Conservation (phyloP, 371 early-diverging fungal species). For the Encephalitozoon hellem region DNA sequence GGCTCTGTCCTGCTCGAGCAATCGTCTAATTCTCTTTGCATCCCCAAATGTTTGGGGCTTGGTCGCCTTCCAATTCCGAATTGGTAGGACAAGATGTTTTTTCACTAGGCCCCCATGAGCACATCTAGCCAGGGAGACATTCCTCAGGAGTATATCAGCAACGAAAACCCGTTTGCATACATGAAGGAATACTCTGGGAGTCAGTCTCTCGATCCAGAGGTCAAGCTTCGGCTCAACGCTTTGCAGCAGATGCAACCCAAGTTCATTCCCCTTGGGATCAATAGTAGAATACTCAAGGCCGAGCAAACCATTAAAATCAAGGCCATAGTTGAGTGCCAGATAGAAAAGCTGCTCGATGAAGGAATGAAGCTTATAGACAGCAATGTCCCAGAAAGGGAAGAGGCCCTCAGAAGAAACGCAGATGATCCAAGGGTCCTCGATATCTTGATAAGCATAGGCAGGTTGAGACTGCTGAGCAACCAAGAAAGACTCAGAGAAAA, state of each 20-base stretch:
- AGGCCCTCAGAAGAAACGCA: neutral
- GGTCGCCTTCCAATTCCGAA: neutral
- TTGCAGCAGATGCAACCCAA: constrained; percentile 47
- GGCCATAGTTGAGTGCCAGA: constrained; percentile 1
- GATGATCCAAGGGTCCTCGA: constrained; percentile 17
- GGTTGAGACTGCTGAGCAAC: constrained; percentile 37
- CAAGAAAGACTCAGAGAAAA: constrained; percentile 46
- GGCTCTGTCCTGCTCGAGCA: neutral
- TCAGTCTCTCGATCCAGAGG: neutral
- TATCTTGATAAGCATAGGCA: constrained; percentile 37
- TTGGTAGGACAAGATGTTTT: neutral
- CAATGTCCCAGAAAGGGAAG: neutral
- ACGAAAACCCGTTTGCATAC: constrained; percentile 53
- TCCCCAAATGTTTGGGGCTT: constrained; percentile 1
- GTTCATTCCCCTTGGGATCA: constrained; percentile 27
- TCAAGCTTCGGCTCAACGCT: constrained; percentile 31
- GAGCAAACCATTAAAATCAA: constrained; percentile 20
- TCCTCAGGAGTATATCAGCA: constrained; percentile 44
- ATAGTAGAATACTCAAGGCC: neutral
- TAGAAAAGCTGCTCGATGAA: constrained; percentile 14
- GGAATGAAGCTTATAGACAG: constrained; percentile 16
- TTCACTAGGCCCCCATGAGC: neutral
- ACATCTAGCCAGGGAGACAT: constrained; percentile 12
- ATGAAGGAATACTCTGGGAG: constrained; percentile 28
- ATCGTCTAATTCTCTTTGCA: neutral